Percentiles rank a stretch among this genome's conserved stretches.
Evolutionary conservation across 2,329 filamentous ascomycete genomes (phyloP).

Genomic region (Colletotrichum caudatum): DNA sequence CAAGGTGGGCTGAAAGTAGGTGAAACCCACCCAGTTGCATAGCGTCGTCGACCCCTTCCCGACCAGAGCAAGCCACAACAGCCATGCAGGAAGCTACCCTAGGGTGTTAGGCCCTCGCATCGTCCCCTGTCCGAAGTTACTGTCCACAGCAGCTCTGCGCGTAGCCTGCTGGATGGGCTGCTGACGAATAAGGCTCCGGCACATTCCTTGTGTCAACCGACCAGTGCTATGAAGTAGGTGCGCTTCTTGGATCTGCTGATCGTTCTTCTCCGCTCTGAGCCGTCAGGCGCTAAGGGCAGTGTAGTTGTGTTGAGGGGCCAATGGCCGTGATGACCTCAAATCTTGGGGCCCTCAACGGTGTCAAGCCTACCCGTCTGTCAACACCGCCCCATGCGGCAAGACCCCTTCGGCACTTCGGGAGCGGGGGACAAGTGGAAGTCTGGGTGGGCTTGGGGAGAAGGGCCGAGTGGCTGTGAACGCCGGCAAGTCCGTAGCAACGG

Average conservation of each 20-base stretch:
- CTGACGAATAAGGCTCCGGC: conserved; percentile 15
- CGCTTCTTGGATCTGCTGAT: conserved; percentile 39
- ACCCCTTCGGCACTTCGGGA: background rate
- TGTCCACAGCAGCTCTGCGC: conserved; percentile 15
- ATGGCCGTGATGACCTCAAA: conserved; percentile 35
- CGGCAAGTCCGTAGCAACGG: conserved; percentile 34
- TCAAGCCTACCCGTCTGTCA: conserved; percentile 13
- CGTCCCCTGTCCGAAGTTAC: conserved; percentile 23
- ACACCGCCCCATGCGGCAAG: conserved; percentile 27
- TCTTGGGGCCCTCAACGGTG: conserved; percentile 23
- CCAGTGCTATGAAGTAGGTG: conserved; percentile 14
- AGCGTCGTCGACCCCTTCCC: conserved; percentile 17
- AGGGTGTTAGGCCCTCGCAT: conserved; percentile 20
- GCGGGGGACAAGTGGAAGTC: background rate
- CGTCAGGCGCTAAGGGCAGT: conserved; percentile 29
- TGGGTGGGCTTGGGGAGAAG: conserved; percentile 12
- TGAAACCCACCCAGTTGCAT: conserved; percentile 41
- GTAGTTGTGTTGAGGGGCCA: conserved; percentile 26
- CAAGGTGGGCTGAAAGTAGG: conserved; percentile 32
- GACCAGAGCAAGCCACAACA: conserved; percentile 9
- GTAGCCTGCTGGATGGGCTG: conserved; percentile 6
- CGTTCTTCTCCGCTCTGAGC: conserved; percentile 16
- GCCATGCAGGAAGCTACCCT: conserved; percentile 23
- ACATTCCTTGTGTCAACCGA: conserved; percentile 4
- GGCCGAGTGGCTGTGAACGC: conserved; percentile 35